A percentile compares a stretch with the other conserved stretches of the same genome.
Conservation (phyloP, 2,329 filamentous ascomycete genomes). For the Fusarium sororula region DNA sequence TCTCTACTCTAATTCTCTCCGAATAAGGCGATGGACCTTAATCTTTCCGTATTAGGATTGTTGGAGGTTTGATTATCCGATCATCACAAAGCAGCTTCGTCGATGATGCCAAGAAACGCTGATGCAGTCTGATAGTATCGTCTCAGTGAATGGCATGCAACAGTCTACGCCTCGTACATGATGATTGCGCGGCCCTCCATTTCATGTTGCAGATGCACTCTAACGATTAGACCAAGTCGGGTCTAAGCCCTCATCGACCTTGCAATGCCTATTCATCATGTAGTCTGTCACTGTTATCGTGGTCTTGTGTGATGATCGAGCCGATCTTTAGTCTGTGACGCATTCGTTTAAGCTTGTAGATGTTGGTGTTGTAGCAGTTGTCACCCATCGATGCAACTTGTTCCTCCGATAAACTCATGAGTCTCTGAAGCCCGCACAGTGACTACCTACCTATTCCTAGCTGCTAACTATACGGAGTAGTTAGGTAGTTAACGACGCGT, state of each 20-base stretch:
- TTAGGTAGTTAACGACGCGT: not conserved
- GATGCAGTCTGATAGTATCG: not conserved
- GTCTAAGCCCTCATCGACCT: not conserved
- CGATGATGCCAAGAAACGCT: constrained; percentile 13
- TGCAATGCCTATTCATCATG: not conserved
- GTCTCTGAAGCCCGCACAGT: not conserved
- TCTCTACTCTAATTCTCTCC: not conserved
- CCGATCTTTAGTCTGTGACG: not conserved
- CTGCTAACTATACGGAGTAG: too few relatives aligned
- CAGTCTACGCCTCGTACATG: constrained; percentile 15
- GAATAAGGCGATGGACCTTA: not conserved
- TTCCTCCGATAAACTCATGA: not conserved
- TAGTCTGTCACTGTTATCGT: not conserved
- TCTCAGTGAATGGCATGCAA: constrained; percentile 13
- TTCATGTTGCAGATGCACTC: not conserved
- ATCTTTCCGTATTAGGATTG: not conserved
- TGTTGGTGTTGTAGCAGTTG: not conserved
- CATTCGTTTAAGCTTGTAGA: not conserved
- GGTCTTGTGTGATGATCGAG: not conserved
- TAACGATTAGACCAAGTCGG: not conserved
- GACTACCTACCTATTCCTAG: not conserved
- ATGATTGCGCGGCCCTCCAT: constrained; percentile 35
- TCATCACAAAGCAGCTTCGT: constrained; percentile 23
- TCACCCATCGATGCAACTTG: not conserved
- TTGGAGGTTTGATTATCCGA: constrained; percentile 11